Conservation (phyloP, 2,329 filamentous ascomycete species). For the Gaeumannomyces tritici region DNA sequence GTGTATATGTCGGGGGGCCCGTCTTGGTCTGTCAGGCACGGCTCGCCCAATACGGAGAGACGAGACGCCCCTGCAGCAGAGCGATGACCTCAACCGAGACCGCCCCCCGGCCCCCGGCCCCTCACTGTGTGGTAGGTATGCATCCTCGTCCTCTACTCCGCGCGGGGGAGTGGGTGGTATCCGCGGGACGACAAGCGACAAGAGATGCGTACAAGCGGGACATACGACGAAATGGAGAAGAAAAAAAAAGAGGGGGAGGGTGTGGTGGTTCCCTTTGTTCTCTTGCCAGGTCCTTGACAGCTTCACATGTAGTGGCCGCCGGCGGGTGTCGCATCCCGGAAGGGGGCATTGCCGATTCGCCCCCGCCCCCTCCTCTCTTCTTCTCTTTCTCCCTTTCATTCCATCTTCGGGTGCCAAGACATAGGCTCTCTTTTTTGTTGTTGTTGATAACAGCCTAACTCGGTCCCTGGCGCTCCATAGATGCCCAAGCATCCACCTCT, state of each 20-base stretch:
- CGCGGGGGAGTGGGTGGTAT: no score
- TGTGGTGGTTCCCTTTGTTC: no score
- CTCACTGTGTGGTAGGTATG: neutral
- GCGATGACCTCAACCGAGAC: neutral
- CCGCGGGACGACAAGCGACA: no score
- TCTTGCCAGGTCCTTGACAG: neutral
- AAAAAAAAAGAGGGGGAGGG: no score
- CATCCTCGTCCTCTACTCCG: no score
- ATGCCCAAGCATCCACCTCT: neutral
- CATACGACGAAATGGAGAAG: no score
- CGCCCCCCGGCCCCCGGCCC: no score
- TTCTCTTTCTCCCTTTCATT: no score
- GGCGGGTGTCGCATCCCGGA: neutral
- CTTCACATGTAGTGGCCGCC: neutral
- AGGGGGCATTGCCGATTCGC: neutral
- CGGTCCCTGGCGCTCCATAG: neutral
- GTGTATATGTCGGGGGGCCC: no score
- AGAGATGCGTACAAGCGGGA: no score
- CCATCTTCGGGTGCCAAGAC: neutral
- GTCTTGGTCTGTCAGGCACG: neutral
- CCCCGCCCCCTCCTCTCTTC: no score
- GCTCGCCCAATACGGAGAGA: neutral
- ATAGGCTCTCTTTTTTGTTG: no score
- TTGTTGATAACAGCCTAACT: neutral
- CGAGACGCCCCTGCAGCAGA: neutral